phyloP scores from a whole-genome alignment of 129 eudicot genomes.

The Pittosporum tobira region DNA sequence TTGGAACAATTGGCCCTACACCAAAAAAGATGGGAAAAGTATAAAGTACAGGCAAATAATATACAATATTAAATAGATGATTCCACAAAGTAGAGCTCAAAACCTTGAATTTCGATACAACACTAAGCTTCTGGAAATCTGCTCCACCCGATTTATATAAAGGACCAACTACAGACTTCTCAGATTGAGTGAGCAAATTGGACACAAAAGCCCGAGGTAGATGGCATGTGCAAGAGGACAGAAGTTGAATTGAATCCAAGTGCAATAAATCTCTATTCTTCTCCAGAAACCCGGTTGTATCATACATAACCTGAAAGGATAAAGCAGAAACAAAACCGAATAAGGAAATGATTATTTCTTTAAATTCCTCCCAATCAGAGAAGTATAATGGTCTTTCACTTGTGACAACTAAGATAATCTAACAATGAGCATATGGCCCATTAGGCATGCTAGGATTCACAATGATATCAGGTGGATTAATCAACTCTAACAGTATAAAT shows the following conservation, averaged over 20 bases:
- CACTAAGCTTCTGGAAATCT: slow-evolving; percentile 85
- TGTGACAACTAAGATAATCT: not conserved
- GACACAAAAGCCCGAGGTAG: slow-evolving; percentile 63
- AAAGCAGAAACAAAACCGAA: slow-evolving; percentile 12
- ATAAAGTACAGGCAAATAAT: not conserved
- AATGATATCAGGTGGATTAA: not conserved
- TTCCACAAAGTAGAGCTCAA: not conserved
- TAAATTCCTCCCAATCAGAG: not conserved
- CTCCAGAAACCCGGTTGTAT: slow-evolving; percentile 71
- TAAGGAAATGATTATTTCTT: not conserved
- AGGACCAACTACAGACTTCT: slow-evolving; percentile 59
- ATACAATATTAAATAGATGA: not conserved
- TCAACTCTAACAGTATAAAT: not conserved
- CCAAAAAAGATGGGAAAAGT: not conserved
- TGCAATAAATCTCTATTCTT: slow-evolving; percentile 66
- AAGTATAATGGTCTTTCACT: not conserved
- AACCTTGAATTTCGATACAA: slow-evolving; percentile 76
- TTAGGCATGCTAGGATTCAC: not conserved
- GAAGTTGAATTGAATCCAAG: slow-evolving; percentile 54
- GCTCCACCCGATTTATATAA: slow-evolving; percentile 77
- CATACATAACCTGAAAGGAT: slow-evolving; percentile 49
- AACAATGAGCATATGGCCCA: not conserved
- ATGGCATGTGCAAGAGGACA: slow-evolving; percentile 54
- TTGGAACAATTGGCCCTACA: slow-evolving; percentile 73
- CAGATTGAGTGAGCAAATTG: slow-evolving; percentile 44